A percentile compares a stretch with the other conserved stretches of the same genome.
These are phyloP conservation scores for Atalantia buxifolia DNA, from an alignment of 345 rosid species.

Conservation along the genomic window DNA sequence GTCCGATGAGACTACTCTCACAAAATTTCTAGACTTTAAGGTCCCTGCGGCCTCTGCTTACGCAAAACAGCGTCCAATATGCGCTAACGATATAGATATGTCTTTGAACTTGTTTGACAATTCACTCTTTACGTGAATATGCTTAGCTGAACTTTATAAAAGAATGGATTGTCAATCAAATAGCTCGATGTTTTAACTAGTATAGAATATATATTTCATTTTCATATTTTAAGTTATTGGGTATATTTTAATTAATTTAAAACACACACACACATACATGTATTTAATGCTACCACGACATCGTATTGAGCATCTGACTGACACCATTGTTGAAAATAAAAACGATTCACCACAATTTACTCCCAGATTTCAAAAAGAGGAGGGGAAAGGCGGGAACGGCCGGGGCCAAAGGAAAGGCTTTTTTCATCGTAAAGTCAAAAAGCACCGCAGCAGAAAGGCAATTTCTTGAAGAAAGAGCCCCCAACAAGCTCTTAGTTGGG, in stretches of 20 bases:
- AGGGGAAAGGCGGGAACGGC: not conserved
- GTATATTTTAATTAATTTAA: no score
- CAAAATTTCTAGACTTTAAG: not conserved
- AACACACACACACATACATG: no score
- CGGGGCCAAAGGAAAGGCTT: not conserved
- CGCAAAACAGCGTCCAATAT: no score
- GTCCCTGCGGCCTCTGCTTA: no score
- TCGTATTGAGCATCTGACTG: not conserved
- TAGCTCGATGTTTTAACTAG: no score
- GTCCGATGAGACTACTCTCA: not conserved
- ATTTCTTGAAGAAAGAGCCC: conserved; percentile 15
- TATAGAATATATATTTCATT: no score
- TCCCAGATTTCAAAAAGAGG: not conserved
- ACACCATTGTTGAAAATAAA: not conserved
- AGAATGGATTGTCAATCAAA: no score
- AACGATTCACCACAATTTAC: not conserved
- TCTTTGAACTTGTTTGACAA: no score
- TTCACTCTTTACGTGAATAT: no score
- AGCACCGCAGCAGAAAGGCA: not conserved
- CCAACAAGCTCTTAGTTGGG: not conserved
- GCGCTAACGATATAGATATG: no score
- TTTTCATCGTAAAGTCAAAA: conserved; percentile 6
- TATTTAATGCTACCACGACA: not conserved
- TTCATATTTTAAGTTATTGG: no score
- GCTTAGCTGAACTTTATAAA: no score